A percentile compares a stretch with the other conserved stretches of the same genome.
Conservation (phyloP, 2,329 filamentous ascomycete species). For the Sporothrix globosa region DNA sequence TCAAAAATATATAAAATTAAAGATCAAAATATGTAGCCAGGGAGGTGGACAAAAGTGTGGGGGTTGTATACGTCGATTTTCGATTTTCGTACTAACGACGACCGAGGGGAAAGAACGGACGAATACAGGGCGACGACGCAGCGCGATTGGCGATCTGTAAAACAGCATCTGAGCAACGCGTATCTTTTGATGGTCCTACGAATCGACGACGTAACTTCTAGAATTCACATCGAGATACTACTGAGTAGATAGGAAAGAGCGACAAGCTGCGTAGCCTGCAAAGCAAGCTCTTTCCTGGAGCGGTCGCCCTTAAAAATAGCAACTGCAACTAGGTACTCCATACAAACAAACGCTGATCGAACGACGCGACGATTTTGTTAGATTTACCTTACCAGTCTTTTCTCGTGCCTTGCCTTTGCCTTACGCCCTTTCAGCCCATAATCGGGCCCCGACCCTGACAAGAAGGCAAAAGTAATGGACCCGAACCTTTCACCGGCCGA, state of each 20-base stretch:
- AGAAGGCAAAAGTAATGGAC: neutral
- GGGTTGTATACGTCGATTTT: constrained; percentile 9
- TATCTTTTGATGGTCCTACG: neutral
- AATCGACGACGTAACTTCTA: neutral
- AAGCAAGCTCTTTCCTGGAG: too few species aligned
- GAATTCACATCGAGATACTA: neutral
- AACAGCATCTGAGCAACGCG: constrained; percentile 6
- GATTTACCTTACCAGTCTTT: neutral
- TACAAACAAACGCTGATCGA: too few species aligned
- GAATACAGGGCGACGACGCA: constrained; percentile 3
- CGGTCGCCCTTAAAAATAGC: too few species aligned
- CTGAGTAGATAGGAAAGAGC: neutral
- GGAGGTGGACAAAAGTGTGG: constrained; percentile 27
- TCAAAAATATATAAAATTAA: constrained; percentile 10
- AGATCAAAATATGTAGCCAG: neutral
- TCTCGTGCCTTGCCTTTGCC: neutral
- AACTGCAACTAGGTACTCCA: too few species aligned
- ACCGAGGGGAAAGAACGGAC: neutral
- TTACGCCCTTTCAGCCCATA: too few species aligned
- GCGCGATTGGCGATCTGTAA: constrained; percentile 28
- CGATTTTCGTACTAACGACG: too few species aligned
- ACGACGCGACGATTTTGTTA: too few species aligned
- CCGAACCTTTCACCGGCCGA: neutral
- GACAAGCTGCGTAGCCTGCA: neutral
- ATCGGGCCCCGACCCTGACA: neutral